Evolutionary conservation across 1,284 basidiomycete genomes (phyloP).

Genomic region (Tilletia walkeri): DNA sequence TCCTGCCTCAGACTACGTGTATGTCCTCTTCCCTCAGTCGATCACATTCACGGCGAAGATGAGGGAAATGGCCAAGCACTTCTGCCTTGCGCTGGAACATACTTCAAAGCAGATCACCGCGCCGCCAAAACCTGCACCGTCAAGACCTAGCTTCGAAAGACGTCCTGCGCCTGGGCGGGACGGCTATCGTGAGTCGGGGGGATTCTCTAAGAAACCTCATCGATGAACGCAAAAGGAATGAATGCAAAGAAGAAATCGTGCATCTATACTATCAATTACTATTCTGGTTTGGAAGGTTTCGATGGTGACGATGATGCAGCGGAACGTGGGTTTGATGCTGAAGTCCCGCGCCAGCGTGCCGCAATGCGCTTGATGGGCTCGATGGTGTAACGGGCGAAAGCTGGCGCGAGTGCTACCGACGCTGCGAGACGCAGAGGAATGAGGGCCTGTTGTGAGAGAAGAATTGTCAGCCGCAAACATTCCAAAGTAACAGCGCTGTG

Average conservation of each 20-base stretch:
- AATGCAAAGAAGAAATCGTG: neutral
- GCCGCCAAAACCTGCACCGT: no score
- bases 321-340: neutral
- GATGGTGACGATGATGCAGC: neutral
- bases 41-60: neutral
- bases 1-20: neutral
- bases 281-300: no score
- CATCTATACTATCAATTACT: no score
- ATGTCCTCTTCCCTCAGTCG: neutral
- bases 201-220: neutral
- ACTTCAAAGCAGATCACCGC: neutral
- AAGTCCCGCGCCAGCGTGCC: neutral
- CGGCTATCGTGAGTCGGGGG: neutral
- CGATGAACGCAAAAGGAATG: neutral
- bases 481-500: neutral
- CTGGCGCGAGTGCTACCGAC: conserved; percentile 73
- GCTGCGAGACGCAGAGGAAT: conserved; percentile 72
- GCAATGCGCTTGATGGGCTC: conserved; percentile 61
- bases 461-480: neutral
- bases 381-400: conserved; percentile 68
- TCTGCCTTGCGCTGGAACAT: neutral
- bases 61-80: neutral
- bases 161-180: no score
- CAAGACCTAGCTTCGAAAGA: no score
- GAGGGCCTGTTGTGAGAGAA: conserved; percentile 64